phyloP scores from a whole-genome alignment of 2,329 filamentous ascomycete genomes.

The Hypoxylon sp. region DNA sequence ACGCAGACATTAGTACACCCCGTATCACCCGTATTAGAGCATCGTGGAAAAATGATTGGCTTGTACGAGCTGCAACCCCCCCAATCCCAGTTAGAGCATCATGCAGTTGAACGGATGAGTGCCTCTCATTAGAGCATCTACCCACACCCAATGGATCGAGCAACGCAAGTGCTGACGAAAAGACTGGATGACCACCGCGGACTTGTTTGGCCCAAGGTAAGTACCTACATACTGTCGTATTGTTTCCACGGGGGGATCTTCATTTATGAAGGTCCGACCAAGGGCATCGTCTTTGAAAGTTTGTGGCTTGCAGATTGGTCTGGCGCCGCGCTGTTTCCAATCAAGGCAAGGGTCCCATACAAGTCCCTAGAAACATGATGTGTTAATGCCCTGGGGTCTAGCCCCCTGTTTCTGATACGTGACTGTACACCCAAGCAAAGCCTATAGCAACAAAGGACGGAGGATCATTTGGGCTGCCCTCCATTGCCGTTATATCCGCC shows the following conservation, averaged over 20 bases:
- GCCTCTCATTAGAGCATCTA: not conserved
- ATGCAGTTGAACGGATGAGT: slow-evolving; percentile 19
- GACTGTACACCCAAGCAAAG: not conserved
- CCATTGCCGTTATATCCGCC: slow-evolving; percentile 42
- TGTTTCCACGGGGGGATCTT: slow-evolving; percentile 4
- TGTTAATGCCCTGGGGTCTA: slow-evolving; percentile 20
- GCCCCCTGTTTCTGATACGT: slow-evolving; percentile 12
- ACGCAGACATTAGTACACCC: not conserved
- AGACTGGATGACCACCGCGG: slow-evolving; percentile 11
- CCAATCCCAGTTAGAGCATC: slow-evolving; percentile 24
- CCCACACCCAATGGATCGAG: slow-evolving; percentile 13
- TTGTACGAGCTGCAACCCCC: slow-evolving; percentile 11
- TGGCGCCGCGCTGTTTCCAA: slow-evolving; percentile 26
- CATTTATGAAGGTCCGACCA: slow-evolving; percentile 18
- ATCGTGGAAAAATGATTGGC: slow-evolving; percentile 39
- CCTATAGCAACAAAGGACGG: slow-evolving; percentile 2
- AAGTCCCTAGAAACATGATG: slow-evolving; percentile 17
- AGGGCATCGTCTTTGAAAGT: slow-evolving; percentile 27
- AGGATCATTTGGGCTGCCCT: slow-evolving; percentile 22
- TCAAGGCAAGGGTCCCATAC: slow-evolving; percentile 32
- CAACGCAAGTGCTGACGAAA: slow-evolving; percentile 11
- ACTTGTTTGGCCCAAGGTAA: slow-evolving; percentile 2
- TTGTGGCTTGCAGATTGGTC: slow-evolving; percentile 36
- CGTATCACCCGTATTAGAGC: slow-evolving; percentile 15
- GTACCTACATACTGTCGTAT: slow-evolving; percentile 10